Percentiles rank a stretch among this genome's conserved stretches.
Evolutionary conservation across 805 yeast genomes (phyloP).

Genomic region (Candida nitratophila): DNA sequence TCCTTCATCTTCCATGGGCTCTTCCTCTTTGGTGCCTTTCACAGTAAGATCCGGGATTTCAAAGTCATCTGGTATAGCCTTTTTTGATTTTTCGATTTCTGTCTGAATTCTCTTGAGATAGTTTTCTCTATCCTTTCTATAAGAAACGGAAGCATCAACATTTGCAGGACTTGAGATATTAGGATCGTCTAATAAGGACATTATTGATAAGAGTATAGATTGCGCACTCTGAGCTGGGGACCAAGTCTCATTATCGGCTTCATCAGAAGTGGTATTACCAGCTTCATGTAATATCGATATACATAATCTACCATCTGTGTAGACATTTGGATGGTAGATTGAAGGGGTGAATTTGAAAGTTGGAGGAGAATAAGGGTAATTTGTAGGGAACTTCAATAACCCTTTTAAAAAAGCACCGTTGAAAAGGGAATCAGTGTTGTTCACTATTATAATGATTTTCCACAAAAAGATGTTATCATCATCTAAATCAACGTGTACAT

Average conservation of each 20-base stretch:
- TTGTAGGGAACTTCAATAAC: constrained; percentile 85
- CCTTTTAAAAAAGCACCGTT: constrained; percentile 95
- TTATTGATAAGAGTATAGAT: constrained; percentile 83
- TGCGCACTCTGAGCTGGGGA: constrained; percentile 92
- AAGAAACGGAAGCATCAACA: constrained; percentile 94
- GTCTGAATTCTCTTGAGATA: constrained; percentile 70
- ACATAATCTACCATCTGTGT: constrained; percentile 89
- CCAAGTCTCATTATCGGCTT: constrained; percentile 94
- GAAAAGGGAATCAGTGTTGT: constrained; percentile 82
- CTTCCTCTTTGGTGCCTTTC: constrained; percentile 19
- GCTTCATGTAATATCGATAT: constrained; percentile 89
- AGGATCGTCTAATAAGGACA: constrained; percentile 90
- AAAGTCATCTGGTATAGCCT: constrained; percentile 82
- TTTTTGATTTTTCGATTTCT: constrained; percentile 77
- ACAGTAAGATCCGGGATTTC: constrained; percentile 68
- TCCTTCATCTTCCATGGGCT: constrained; percentile 24
- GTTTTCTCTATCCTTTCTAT: constrained; percentile 74
- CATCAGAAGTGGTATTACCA: constrained; percentile 83
- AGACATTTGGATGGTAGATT: constrained; percentile 93
- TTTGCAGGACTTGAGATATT: constrained; percentile 93
- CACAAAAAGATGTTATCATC: constrained; percentile 55
- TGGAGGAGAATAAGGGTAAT: constrained; percentile 92
- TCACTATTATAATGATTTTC: constrained; percentile 91
- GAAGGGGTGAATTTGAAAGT: constrained; percentile 91
- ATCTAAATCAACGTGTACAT: constrained; percentile 35